A percentile compares a stretch with the other conserved stretches of the same genome.
phyloP scores from a whole-genome alignment of 108 stramenopile genomes.

The Nitzschia sp. region DNA sequence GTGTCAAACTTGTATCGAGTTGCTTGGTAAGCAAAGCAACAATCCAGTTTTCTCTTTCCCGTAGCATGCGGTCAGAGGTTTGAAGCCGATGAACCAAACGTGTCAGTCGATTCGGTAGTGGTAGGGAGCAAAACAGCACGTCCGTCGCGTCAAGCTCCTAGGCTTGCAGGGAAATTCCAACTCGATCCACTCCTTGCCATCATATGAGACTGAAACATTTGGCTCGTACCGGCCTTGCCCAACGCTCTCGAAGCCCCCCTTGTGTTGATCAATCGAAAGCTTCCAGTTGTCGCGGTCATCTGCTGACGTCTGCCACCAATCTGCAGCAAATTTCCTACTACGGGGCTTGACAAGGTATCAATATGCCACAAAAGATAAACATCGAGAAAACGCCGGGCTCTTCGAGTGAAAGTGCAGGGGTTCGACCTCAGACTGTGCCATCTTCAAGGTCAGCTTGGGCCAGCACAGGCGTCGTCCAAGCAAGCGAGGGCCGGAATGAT shows the following conservation, averaged over 20 bases:
- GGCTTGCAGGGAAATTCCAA: constrained; percentile 83
- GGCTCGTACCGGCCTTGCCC: constrained; percentile 60
- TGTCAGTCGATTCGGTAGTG: constrained; percentile 84
- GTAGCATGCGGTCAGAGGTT: constrained; percentile 50
- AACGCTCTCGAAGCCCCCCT: constrained; percentile 76
- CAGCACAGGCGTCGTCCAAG: constrained; percentile 71
- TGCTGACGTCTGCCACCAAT: constrained; percentile 41
- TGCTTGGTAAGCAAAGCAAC: constrained; percentile 46
- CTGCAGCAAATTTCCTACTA: constrained; percentile 58
- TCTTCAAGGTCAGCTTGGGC: constrained; percentile 28
- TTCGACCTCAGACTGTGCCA: neutral
- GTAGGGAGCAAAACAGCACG: constrained; percentile 82
- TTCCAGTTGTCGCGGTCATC: constrained; percentile 68
- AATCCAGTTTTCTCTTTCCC: constrained; percentile 51
- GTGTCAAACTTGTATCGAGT: constrained; percentile 1
- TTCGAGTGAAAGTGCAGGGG: neutral
- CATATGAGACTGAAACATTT: constrained; percentile 50
- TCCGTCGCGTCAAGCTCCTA: constrained; percentile 51
- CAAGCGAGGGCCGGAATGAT: constrained; percentile 75
- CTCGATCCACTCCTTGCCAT: constrained; percentile 58
- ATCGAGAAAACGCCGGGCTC: constrained; percentile 33
- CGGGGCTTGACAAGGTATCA: constrained; percentile 47
- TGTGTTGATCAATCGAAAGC: constrained; percentile 71
- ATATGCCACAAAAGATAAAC: constrained; percentile 36
- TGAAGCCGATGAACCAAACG: constrained; percentile 74